phyloP scores from a whole-genome alignment of 495 filamentous ascomycete species.

The Penicillium dipodomyicola region DNA sequence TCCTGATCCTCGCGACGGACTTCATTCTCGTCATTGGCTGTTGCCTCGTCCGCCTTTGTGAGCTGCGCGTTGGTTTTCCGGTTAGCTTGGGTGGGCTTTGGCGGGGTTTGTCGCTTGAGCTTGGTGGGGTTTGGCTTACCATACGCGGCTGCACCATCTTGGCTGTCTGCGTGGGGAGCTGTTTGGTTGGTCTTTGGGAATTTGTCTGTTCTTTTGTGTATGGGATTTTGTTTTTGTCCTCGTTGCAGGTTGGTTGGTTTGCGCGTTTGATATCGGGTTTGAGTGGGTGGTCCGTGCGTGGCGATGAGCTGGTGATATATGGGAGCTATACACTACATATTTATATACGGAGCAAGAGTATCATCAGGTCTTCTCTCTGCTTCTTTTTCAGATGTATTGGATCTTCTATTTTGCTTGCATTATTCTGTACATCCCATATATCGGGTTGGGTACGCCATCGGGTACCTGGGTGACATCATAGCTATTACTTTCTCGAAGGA shows the following conservation, averaged over 20 bases:
- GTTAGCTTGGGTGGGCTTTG: conserved; percentile 5
- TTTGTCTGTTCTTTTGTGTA: not conserved
- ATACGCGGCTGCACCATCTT: conserved; percentile 48
- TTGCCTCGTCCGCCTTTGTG: conserved; percentile 81
- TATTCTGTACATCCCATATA: not conserved
- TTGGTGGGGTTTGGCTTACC: conserved; percentile 25
- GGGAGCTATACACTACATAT: not conserved
- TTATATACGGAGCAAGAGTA: not conserved
- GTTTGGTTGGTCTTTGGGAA: conserved; percentile 1
- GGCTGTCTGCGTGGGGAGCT: conserved; percentile 7
- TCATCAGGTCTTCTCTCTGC: not conserved
- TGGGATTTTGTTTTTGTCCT: not conserved
- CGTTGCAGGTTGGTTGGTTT: conserved; percentile 11
- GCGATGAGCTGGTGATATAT: conserved; percentile 5
- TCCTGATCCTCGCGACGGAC: conserved; percentile 96
- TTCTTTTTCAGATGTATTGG: not conserved
- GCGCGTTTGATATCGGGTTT: conserved; percentile 13
- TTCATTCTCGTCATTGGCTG: conserved; percentile 72
- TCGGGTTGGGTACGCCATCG: not conserved
- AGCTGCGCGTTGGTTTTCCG: conserved; percentile 55
- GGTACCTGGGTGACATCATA: conserved; percentile 12
- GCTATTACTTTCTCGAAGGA: not conserved
- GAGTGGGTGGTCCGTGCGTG: conserved; percentile 27
- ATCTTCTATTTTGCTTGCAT: not conserved
- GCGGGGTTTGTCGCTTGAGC: conserved; percentile 8